Conservation (phyloP, 73 alveolate species). For the Breviolum minutum region DNA sequence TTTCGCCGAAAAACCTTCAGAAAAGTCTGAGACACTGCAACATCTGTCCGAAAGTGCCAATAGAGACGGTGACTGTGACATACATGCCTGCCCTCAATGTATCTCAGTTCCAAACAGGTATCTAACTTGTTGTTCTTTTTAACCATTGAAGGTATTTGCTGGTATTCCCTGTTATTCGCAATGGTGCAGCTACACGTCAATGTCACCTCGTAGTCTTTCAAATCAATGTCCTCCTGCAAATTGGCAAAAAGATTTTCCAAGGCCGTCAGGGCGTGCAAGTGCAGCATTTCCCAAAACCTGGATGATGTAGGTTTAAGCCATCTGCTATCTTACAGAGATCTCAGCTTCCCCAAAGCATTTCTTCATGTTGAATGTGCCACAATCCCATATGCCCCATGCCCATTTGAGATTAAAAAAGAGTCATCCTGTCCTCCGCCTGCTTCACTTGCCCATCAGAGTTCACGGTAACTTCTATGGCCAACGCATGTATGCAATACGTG, state of each 20-base stretch:
- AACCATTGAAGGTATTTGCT: no score
- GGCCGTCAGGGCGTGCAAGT: no score
- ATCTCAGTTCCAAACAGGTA: neutral
- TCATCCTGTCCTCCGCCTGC: neutral
- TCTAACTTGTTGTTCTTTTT: no score
- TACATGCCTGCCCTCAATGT: neutral
- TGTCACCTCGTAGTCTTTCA: slow-evolving; percentile 37
- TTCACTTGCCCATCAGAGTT: slow-evolving; percentile 58
- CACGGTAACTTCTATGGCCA: slow-evolving; percentile 34
- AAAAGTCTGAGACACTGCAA: neutral
- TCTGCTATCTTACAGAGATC: no score
- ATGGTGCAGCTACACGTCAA: neutral
- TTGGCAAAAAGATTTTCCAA: neutral
- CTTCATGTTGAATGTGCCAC: no score
- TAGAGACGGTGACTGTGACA: neutral
- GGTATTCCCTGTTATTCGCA: neutral
- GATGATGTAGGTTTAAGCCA: no score
- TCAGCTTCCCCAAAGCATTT: no score
- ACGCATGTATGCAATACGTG: neutral
- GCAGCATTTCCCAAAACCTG: no score
- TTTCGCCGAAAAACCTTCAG: slow-evolving; percentile 58
- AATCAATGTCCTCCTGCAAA: slow-evolving; percentile 12
- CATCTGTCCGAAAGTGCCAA: neutral
- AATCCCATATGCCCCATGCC: neutral
- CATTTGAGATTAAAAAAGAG: neutral